Conservation (phyloP, 2,329 filamentous ascomycete species). For the Seiridium cupressi region DNA sequence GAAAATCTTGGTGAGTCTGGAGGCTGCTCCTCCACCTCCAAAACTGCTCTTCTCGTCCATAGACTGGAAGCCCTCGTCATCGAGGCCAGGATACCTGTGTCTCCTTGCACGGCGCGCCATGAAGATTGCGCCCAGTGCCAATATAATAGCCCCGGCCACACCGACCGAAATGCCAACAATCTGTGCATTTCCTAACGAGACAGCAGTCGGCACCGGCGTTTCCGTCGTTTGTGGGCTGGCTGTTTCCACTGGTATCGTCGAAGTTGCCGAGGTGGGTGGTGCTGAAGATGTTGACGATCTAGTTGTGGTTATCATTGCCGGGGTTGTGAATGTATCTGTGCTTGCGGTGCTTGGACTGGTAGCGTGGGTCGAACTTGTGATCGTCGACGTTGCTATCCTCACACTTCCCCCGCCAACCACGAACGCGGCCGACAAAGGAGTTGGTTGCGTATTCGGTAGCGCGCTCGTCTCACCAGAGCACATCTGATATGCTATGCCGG, state of each 20-base stretch:
- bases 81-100: constrained; percentile 32
- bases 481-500: constrained; percentile 49
- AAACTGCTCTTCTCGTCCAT: constrained; percentile 35
- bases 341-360: neutral
- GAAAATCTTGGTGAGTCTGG: constrained; percentile 24
- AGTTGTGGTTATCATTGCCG: constrained; percentile 14
- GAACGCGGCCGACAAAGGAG: constrained; percentile 54
- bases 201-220: constrained; percentile 13
- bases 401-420: constrained; percentile 30
- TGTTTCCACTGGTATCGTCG: constrained; percentile 5
- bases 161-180: constrained; percentile 60
- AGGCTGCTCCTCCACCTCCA: constrained; percentile 7
- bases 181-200: constrained; percentile 38
- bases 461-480: constrained; percentile 52
- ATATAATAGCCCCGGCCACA: constrained; percentile 43
- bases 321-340: neutral
- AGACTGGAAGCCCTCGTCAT: constrained; percentile 36
- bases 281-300: constrained; percentile 5
- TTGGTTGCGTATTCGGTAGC: constrained; percentile 54
- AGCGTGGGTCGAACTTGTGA: neutral
- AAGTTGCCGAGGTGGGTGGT: neutral
- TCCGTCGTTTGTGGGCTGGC: constrained; percentile 8
- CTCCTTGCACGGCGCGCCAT: constrained; percentile 41
- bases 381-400: constrained; percentile 11
- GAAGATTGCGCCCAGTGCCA: constrained; percentile 48